Evolutionary conservation across 2,329 filamentous ascomycete species (phyloP).

Genomic region (Fusarium duplospermum): DNA sequence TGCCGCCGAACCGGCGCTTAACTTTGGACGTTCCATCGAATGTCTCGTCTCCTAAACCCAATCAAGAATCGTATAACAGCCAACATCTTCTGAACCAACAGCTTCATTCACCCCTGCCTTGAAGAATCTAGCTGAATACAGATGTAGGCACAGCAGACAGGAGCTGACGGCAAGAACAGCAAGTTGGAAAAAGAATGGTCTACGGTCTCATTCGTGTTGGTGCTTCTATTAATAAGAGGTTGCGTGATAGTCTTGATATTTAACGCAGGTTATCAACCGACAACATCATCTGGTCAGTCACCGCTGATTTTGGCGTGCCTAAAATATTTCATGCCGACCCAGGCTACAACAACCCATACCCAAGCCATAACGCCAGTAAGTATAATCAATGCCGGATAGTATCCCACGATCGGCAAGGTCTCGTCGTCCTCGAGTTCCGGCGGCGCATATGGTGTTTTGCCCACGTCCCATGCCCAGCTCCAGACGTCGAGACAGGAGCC

Average conservation of each 20-base stretch:
- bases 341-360: slow-evolving; percentile 98
- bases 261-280: neutral
- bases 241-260: slow-evolving; percentile 9
- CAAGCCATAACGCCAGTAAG: slow-evolving; percentile 96
- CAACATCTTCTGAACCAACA: slow-evolving; percentile 17
- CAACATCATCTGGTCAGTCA: slow-evolving; percentile 56
- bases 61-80: slow-evolving; percentile 9
- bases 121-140: slow-evolving; percentile 11
- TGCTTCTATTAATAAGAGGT: slow-evolving; percentile 9
- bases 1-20: slow-evolving; percentile 36
- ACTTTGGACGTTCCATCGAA: slow-evolving; percentile 21
- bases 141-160: neutral
- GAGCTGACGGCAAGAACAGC: neutral
- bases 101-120: slow-evolving; percentile 9
- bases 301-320: slow-evolving; percentile 90
- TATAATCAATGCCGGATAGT: slow-evolving; percentile 95
- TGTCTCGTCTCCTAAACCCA: neutral
- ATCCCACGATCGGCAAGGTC: slow-evolving; percentile 93
- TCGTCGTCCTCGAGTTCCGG: slow-evolving; percentile 95
- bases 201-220: neutral
- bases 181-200: neutral
- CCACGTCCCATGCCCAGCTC: slow-evolving; percentile 99
- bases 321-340: slow-evolving; percentile 99
- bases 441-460: slow-evolving; percentile 93
- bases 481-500: slow-evolving; percentile 94